Evolutionary conservation across 306 rosid species (phyloP).

Genomic region (Citrullus mucosospermus): DNA sequence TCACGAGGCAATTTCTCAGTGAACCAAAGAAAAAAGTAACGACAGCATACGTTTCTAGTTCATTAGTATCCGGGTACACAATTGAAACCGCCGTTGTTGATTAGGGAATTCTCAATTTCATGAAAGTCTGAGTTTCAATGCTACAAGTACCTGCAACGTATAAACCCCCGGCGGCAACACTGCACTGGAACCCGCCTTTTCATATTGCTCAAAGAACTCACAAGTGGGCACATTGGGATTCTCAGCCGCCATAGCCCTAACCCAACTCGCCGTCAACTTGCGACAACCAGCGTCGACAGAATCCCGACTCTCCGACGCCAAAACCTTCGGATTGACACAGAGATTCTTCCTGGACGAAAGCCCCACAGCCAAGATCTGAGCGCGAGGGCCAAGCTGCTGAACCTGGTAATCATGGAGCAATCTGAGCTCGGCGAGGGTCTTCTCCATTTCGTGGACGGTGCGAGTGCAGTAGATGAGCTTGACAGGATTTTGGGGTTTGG

Average conservation of each 20-base stretch:
- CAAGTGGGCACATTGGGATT: slow-evolving; percentile 40
- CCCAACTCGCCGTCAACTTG: slow-evolving; percentile 82
- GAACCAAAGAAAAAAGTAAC: no score
- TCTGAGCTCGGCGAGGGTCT: slow-evolving; percentile 74
- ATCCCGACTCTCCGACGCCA: slow-evolving; percentile 61
- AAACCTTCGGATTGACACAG: slow-evolving; percentile 44
- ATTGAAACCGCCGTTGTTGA: neutral
- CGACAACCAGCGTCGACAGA: slow-evolving; percentile 85
- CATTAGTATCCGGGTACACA: neutral
- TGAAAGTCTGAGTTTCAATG: neutral
- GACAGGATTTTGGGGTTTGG: slow-evolving; percentile 56
- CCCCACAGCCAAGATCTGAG: slow-evolving; percentile 61
- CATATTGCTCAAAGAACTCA: slow-evolving; percentile 75
- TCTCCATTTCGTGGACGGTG: slow-evolving; percentile 97
- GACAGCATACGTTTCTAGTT: neutral
- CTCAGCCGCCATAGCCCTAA: slow-evolving; percentile 60
- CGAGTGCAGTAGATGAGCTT: slow-evolving; percentile 92
- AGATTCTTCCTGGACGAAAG: slow-evolving; percentile 77
- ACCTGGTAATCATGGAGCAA: slow-evolving; percentile 60
- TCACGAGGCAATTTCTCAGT: neutral
- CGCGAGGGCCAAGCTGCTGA: slow-evolving; percentile 44
- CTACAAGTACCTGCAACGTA: slow-evolving; percentile 57
- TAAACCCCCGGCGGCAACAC: slow-evolving; percentile 80
- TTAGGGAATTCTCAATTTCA: neutral
- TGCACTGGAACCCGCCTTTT: slow-evolving; percentile 50